Evolutionary conservation across 805 yeast genomes (phyloP).

Genomic region (Monosporozyma unispora): DNA sequence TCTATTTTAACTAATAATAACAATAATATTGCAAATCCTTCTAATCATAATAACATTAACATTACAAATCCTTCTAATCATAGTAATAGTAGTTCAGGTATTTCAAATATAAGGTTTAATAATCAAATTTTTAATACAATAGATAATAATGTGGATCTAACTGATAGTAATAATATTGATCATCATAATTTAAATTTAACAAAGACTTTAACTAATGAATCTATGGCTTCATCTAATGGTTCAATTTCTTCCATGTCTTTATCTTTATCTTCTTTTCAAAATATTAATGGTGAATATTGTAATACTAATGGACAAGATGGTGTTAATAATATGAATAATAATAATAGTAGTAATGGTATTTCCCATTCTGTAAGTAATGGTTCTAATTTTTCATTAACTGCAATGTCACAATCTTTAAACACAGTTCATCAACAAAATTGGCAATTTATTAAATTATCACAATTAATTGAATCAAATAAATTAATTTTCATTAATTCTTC

Average conservation of each 20-base stretch:
- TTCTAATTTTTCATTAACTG: conserved; percentile 1
- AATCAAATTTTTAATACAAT: conserved; percentile 1
- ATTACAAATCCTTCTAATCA: not conserved
- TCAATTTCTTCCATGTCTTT: conserved; percentile 8
- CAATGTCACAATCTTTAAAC: conserved; percentile 23
- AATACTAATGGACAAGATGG: not conserved
- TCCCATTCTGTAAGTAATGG: not conserved
- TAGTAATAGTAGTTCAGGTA: not conserved
- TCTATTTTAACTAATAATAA: not conserved
- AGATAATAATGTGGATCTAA: not conserved
- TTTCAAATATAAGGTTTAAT: not conserved
- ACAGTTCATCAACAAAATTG: conserved; percentile 39
- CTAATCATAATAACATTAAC: not conserved
- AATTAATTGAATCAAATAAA: conserved; percentile 69
- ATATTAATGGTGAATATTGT: not conserved
- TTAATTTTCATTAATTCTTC: conserved; percentile 59
- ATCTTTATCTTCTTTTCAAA: not conserved
- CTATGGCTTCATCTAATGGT: conserved; percentile 6
- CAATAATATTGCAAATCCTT: not conserved
- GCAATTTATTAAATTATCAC: conserved; percentile 61
- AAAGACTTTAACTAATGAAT: conserved; percentile 6
- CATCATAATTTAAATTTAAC: not conserved
- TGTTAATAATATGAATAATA: not conserved
- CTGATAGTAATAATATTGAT: not conserved
- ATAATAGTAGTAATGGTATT: not conserved